Base-by-base conservation (phyloP, 495 filamentous ascomycete genomes). In the Daldinia loculata region DNA sequence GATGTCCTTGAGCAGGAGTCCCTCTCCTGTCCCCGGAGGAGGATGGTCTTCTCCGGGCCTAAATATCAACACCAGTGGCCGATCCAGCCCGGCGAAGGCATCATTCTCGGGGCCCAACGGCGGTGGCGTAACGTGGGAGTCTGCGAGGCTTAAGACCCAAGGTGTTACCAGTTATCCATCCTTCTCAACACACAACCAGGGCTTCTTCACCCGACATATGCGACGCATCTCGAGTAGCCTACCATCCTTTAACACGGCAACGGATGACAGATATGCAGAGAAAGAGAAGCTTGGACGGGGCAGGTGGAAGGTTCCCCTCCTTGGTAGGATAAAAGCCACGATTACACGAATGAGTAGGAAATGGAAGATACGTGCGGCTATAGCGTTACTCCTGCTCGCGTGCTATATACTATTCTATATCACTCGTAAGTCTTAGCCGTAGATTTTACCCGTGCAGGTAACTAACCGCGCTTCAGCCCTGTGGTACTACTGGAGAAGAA, bases 31-130 rank as follows among this genome's bases (percentile, higher is more conserved):
- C 61, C 88, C 87, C 68, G 91, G 91, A 71, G 92, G 91, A 74
- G 93, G 93, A 71, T 97, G 94, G 93, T 88, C 92, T 63, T 95
- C 89, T 80, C 93, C 93, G 19, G 93, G 92, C 32, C 84, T 96
- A 57, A 89, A 87, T 53, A 87, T 89, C 63, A 82, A 79, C 55
- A 81, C 85, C 43, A 93, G 90, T 78, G 91, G 90, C 66, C 84
- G 86, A 74, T 87, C 90, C 26, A 92, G 88, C 74, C 91, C 92
- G 30, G 80, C 84, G 61, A 81, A 76, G 57, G 74, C 69, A n/a
- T 69, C 71, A 14, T 79, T 80, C 56, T 82, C 84, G 22, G 82
- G 79, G 41, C 80, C 82, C 9, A 88, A 84, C 71, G 85, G 87
- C 9, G 83, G 83, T 43, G 79, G 82, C 48, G 88, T 93, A 51